Base-by-base conservation (phyloP, 805 yeast genomes). In the Torulaspora quercuum region DNA sequence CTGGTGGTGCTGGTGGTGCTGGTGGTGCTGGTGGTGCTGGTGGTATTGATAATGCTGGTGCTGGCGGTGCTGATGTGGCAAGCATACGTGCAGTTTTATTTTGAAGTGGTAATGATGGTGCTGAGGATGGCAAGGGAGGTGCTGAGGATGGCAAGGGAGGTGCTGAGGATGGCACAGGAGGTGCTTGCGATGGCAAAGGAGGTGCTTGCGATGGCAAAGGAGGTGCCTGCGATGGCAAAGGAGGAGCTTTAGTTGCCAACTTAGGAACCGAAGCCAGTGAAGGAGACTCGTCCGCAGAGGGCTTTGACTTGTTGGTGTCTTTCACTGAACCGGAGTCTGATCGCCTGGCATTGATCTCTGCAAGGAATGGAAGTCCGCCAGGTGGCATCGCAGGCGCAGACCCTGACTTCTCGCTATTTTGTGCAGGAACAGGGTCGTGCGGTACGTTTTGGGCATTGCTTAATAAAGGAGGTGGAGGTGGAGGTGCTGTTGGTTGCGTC, bases 271-370 rank as follows among this genome's bases (percentile, higher is more conserved):
- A 46, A 5, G 51, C 39, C 6, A 46, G 40, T 9, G 53, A 30
- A 7, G 56, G 44, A 10, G 54, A 35, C 5, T 48, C 37, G 7
- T 37, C 32, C 6, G 46, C 25, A 26, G 46, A 35, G 14, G 39
- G 28, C 9, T 48, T 39, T 3, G 45, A 35, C 5, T 7, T 18
- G 64, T 49, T 7, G 5, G 28, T 32, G 2, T 46, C 45, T 37
- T 64, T 70, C 5, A 74, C 59, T 3, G 69, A 73, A 47, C 63
- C 57, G 6, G 65, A 33, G 9, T 75, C 72, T 44, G 69, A 63
- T 51, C 80, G 61, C 48, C 71, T 70, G 12, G 74, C 68, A 43
- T 75, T 73, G 32, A 75, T 75, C 38, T 75, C 71, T 1, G 73
- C 73, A 29, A 75, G 57, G 46, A 75, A 75, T 4, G 81, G 80